A percentile compares a stretch with the other conserved stretches of the same genome.
Evolutionary conservation across 768 basidiomycete species (phyloP).

Genomic region (Hemileccinum rubropunctum): DNA sequence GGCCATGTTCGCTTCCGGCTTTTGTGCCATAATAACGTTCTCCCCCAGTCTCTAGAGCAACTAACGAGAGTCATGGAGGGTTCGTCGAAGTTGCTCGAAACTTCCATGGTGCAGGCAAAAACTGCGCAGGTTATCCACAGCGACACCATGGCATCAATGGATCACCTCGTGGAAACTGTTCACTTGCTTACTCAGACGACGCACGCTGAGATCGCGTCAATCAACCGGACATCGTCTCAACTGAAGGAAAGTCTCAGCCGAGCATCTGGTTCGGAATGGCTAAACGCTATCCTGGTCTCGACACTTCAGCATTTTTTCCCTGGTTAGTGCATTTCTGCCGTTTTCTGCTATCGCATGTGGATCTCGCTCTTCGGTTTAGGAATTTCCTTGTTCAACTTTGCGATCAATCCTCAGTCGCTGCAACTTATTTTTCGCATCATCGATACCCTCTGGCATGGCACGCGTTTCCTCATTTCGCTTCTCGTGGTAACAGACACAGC

Average conservation of each 20-base stretch:
- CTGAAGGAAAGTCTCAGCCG: slow-evolving; percentile 28
- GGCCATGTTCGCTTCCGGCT: slow-evolving; percentile 5
- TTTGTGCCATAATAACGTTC: slow-evolving; percentile 14
- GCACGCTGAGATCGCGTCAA: slow-evolving; percentile 42
- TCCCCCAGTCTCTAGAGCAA: slow-evolving; percentile 19
- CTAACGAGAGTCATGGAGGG: slow-evolving; percentile 14
- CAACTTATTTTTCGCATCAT: slow-evolving; percentile 24
- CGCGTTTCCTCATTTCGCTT: slow-evolving; percentile 36
- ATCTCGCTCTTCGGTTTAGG: slow-evolving; percentile 11
- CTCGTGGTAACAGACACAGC: slow-evolving; percentile 37
- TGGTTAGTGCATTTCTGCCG: slow-evolving; percentile 19
- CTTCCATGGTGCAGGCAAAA: slow-evolving; percentile 31
- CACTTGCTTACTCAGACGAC: slow-evolving; percentile 38
- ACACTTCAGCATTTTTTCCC: slow-evolving; percentile 19
- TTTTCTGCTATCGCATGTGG: not conserved
- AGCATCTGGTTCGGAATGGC: slow-evolving; percentile 20
- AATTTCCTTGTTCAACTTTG: not conserved
- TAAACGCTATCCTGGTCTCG: slow-evolving; percentile 12
- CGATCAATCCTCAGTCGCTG: slow-evolving; percentile 28
- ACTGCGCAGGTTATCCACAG: slow-evolving; percentile 35
- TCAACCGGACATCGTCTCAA: slow-evolving; percentile 42
- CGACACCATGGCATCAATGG: slow-evolving; percentile 35
- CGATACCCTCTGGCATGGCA: slow-evolving; percentile 28
- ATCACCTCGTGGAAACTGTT: slow-evolving; percentile 35
- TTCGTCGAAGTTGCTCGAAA: slow-evolving; percentile 31